These are phyloP conservation scores for Kurtzmaniella quercitrusa DNA, from an alignment of 1,139 yeast species.

Conservation along the genomic window DNA sequence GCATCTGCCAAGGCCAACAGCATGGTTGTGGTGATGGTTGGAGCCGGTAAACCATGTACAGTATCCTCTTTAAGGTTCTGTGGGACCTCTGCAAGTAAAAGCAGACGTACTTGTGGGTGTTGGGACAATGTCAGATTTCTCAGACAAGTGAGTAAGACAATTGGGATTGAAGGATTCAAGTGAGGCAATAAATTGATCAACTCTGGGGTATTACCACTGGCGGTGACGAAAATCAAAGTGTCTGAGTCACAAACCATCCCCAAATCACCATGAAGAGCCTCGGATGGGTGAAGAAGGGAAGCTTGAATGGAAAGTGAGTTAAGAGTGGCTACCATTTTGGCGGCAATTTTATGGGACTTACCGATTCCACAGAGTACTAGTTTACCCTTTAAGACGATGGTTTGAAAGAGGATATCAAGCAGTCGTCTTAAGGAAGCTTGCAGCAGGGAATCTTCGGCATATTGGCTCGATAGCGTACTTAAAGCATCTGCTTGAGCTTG, in stretches of 20 bases:
- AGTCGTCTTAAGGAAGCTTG: constrained; percentile 49
- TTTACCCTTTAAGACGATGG: constrained; percentile 53
- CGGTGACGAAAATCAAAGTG: constrained; percentile 63
- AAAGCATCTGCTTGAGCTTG: constrained; percentile 34
- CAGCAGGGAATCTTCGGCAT: constrained; percentile 33
- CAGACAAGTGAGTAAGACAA: constrained; percentile 62
- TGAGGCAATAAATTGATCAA: constrained; percentile 58
- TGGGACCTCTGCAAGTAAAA: constrained; percentile 65
- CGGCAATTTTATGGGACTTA: constrained; percentile 74
- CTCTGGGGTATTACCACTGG: constrained; percentile 85
- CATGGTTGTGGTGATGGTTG: constrained; percentile 79
- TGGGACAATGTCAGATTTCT: constrained; percentile 43
- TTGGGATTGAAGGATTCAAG: constrained; percentile 48
- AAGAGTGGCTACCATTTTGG: constrained; percentile 75
- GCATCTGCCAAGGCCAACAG: constrained; percentile 78
- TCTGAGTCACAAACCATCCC: constrained; percentile 64
- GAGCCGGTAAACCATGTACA: constrained; percentile 83
- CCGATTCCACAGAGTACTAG: constrained; percentile 80
- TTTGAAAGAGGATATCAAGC: constrained; percentile 46
- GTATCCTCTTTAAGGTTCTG: constrained; percentile 51
- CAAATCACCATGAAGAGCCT: constrained; percentile 87
- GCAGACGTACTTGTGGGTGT: constrained; percentile 42
- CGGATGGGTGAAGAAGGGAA: constrained; percentile 71
- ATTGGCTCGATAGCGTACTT: constrained; percentile 25
- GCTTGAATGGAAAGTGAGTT: constrained; percentile 74